These are phyloP conservation scores for Fusarium sp. DNA, from an alignment of 2,329 filamentous ascomycete species.

Conservation along the genomic window DNA sequence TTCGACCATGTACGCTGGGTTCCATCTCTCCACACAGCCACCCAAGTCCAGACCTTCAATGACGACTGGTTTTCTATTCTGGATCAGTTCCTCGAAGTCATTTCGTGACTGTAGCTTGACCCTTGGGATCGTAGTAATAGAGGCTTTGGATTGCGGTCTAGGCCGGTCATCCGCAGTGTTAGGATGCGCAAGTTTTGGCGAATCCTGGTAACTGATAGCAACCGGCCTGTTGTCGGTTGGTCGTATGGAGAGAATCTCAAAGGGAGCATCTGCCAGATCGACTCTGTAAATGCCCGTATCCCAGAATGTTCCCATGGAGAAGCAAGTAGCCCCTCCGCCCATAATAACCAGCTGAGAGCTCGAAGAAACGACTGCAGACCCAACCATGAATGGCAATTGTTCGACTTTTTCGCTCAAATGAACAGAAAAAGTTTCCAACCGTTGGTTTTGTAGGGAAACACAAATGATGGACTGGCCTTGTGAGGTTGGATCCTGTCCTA, in stretches of 20 bases:
- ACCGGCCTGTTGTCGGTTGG: not conserved
- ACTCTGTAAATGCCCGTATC: slow-evolving; percentile 73
- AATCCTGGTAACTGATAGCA: slow-evolving; percentile 47
- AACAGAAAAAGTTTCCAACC: slow-evolving; percentile 19
- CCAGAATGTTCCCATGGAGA: slow-evolving; percentile 92
- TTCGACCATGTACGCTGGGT: slow-evolving; percentile 74
- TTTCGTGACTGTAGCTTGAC: slow-evolving; percentile 65
- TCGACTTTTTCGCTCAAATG: slow-evolving; percentile 10
- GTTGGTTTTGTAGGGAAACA: slow-evolving; percentile 50
- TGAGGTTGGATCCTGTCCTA: slow-evolving; percentile 48
- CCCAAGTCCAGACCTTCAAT: slow-evolving; percentile 78
- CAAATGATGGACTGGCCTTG: slow-evolving; percentile 52
- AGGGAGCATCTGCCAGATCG: slow-evolving; percentile 22
- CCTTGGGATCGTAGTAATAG: slow-evolving; percentile 62
- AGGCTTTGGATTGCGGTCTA: slow-evolving; percentile 25
- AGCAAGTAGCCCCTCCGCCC: slow-evolving; percentile 89
- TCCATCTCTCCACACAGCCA: slow-evolving; percentile 77
- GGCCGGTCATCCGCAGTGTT: slow-evolving; percentile 15
- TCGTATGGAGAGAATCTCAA: not conserved
- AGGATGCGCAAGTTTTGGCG: slow-evolving; percentile 46
- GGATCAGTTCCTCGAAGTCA: slow-evolving; percentile 74
- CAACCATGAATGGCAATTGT: slow-evolving; percentile 76
- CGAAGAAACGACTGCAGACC: slow-evolving; percentile 70
- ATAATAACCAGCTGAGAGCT: slow-evolving; percentile 72
- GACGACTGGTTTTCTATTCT: slow-evolving; percentile 69